Evolutionary conservation across 2,329 filamentous ascomycete species (phyloP).

Genomic region (Capronia americana): DNA sequence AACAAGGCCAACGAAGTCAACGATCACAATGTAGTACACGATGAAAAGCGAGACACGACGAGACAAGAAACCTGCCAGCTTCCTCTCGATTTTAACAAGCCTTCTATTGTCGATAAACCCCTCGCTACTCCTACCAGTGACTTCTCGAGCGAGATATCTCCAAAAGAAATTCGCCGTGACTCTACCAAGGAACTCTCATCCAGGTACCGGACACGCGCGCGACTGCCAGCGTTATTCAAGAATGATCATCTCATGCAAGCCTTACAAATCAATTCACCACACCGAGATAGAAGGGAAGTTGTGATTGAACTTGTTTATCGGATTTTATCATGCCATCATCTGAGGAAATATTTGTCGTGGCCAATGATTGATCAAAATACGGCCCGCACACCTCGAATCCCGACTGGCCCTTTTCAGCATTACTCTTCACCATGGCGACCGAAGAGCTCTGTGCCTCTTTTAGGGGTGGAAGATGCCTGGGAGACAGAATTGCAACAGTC

Average conservation of each 20-base stretch:
- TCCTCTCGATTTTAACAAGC: neutral
- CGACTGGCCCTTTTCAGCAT: neutral
- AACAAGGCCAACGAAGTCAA: neutral
- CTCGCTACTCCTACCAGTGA: neutral
- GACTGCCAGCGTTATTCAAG: slow-evolving; percentile 5
- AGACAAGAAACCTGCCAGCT: neutral
- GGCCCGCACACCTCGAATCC: neutral
- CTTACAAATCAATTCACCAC: slow-evolving; percentile 9
- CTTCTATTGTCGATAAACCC: slow-evolving; percentile 3
- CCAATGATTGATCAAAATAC: slow-evolving; percentile 1
- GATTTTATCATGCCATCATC: slow-evolving; percentile 9
- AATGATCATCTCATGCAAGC: slow-evolving; percentile 1
- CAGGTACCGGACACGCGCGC: neutral
- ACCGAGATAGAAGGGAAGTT: neutral
- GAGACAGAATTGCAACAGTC: slow-evolving; percentile 12
- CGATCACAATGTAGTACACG: neutral
- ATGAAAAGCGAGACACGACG: slow-evolving; percentile 5
- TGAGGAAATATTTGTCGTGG: slow-evolving; percentile 4
- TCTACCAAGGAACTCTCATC: slow-evolving; percentile 3
- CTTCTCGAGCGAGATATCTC: neutral
- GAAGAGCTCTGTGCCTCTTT: slow-evolving; percentile 2
- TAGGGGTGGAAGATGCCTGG: slow-evolving; percentile 6
- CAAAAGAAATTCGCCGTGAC: neutral
- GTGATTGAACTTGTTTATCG: slow-evolving; percentile 9
- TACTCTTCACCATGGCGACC: neutral